A percentile compares a stretch with the other conserved stretches of the same genome.
These are phyloP conservation scores for Cryptococcus depauperatus DNA, from an alignment of 1,284 basidiomycete genomes.

Conservation along the genomic window DNA sequence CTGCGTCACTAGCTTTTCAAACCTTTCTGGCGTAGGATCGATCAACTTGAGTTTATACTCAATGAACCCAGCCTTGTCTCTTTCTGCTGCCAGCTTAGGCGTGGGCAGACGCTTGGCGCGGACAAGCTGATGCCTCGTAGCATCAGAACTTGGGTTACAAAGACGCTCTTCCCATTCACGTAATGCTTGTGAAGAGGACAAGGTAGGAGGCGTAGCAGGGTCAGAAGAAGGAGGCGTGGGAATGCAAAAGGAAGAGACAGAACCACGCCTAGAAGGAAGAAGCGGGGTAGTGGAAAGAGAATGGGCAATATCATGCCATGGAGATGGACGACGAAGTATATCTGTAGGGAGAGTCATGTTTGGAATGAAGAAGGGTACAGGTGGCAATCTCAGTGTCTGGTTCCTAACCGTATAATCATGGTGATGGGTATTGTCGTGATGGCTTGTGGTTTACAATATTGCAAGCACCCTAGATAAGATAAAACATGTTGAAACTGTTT, in stretches of 20 bases:
- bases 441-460: not conserved
- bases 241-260: conserved; percentile 7
- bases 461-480: not conserved
- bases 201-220: not conserved
- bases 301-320: conserved; percentile 41
- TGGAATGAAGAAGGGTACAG: not conserved
- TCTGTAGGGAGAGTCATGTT: conserved; percentile 4
- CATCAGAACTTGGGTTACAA: conserved; percentile 21
- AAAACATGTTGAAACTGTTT: not conserved
- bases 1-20: conserved; percentile 68
- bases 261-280: conserved; percentile 11
- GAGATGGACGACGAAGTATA: conserved; percentile 32
- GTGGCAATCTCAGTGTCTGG: not conserved
- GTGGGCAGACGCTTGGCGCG: conserved; percentile 8
- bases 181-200: conserved; percentile 28
- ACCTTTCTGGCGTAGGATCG: conserved; percentile 43
- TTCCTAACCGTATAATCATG: conserved; percentile 2
- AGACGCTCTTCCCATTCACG: conserved; percentile 35
- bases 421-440: not conserved
- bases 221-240: conserved; percentile 1
- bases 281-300: conserved; percentile 29
- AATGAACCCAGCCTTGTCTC: conserved; percentile 44
- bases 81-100: conserved; percentile 38
- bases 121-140: conserved; percentile 29
- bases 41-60: conserved; percentile 47